Evolutionary conservation across 1,284 basidiomycete species (phyloP), one percentile per base, ranked within the genome.

Genomic region (Porogramme epimiltina): DNA sequence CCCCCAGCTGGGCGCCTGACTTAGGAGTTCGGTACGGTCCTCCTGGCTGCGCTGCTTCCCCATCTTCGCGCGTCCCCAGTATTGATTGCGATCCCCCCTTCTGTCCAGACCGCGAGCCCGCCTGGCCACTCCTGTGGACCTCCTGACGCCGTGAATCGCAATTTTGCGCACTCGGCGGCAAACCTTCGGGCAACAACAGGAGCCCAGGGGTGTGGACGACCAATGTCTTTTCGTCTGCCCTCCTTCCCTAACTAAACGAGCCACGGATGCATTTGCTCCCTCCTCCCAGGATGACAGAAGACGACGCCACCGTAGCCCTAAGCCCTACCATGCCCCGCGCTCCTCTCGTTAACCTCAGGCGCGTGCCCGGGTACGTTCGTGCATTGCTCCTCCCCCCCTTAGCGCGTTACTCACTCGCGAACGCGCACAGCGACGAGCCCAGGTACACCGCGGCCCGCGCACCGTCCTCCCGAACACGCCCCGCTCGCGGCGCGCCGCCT

Each of bases 111-210:
- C 18, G 23, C 10, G 24, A 26, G 42, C 9, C 8, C 28, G 28
- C 34, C 9, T 37, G 9, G 16, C 34, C 34, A n/a, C 34, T 16
- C 9, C 34, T 37, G 34, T 42, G 43, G 34, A 6, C 23, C 18
- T 28, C 5, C 47, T 49, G 55, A 40, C 55, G 55, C 48, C 51
- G 51, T 49, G 53, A 51, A 51, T 54, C 47, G 39, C 40, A n/a
- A 26, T 45, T 45, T 28, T 24, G 26, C 19, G 33, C 34, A 42
- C 37, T 40, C 36, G 16, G n/a, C 44, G 44, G 44, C 34, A 38
- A 56, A 56, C 55, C 51, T n/a, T n/a, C n/a, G n/a, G n/a, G n/a
- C n/a, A n/a, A n/a, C n/a, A n/a, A n/a, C n/a, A n/a, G n/a, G n/a
- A n/a, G n/a, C n/a, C n/a, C n/a, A n/a, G n/a, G n/a, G n/a, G n/a